Percentiles rank a stretch among this genome's conserved stretches.
Conservation (phyloP, 495 filamentous ascomycete species). For the Penicillium samsonianum region DNA sequence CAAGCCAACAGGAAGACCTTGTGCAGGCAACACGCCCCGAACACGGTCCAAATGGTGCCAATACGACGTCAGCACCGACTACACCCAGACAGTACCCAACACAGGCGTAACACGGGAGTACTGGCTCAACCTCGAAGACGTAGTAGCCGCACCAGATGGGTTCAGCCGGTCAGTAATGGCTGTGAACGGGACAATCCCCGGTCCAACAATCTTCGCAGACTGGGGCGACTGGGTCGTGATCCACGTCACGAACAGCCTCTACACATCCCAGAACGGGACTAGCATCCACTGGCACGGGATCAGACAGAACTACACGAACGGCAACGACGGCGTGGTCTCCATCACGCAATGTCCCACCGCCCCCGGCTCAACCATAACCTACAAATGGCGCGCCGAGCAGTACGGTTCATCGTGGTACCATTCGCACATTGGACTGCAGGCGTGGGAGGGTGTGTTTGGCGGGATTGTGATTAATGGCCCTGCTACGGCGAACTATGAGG, state of each 20-base stretch:
- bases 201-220: conserved; percentile 58
- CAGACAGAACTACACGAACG: conserved; percentile 48
- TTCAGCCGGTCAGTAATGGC: conserved; percentile 41
- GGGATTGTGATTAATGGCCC: conserved; percentile 40
- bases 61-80: conserved; percentile 54
- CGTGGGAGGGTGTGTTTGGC: conserved; percentile 43
- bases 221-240: conserved; percentile 50
- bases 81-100: conserved; percentile 47
- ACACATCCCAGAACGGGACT: conserved; percentile 53
- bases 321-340: conserved; percentile 64
- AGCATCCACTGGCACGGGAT: conserved; percentile 53
- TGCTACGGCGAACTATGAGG: conserved; percentile 63
- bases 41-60: conserved; percentile 41
- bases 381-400: conserved; percentile 73
- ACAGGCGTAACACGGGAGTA: conserved; percentile 38
- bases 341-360: conserved; percentile 68
- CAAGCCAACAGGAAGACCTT: conserved; percentile 17
- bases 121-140: conserved; percentile 36
- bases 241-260: conserved; percentile 54
- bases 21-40: conserved; percentile 43
- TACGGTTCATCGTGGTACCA: conserved; percentile 82
- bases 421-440: conserved; percentile 67
- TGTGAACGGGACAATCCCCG: conserved; percentile 47
- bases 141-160: conserved; percentile 73
- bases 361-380: conserved; percentile 62